Evolutionary conservation across 805 yeast genomes (phyloP), one percentile per base, ranked within the genome.

Genomic region (Pichia paraexigua): DNA sequence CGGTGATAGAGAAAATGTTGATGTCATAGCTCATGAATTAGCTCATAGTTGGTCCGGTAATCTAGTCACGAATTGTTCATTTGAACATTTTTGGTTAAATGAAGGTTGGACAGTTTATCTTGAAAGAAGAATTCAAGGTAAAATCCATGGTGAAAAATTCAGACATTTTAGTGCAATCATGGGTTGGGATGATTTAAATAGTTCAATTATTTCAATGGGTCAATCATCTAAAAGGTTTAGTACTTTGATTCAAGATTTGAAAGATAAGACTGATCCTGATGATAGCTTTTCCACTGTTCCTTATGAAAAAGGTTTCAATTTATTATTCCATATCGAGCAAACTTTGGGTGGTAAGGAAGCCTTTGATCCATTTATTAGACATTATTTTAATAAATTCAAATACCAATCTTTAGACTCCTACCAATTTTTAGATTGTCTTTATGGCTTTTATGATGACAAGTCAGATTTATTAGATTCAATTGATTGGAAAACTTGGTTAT

Each of bases 71-170:
- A 90, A 88, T 67, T 80, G 85, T 60, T 85, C 94, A 0, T 90
- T 96, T 94, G 91, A 87, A 63, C 95, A 89, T 70, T 89, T 90
- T 67, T 90, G 95, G 94, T 77, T 90, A 58, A 90, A 90, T 65
- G 97, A 90, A 71, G 97, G 97, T 39, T 90, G 96, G 96, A 89
- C 96, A 7, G 96, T 90, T 41, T 90, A 90, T 65, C 68, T 90
- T 39, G 97, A 90, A 68, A 78, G 97, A 65, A 74, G 96, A 60
- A 89, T 90, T 53, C 71, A 81, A 28, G 95, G 87, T 18, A 77
- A 74, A 17, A 65, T 88, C n/a, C 88, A 87, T 62, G 96, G 94
- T 24, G 92, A 87, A 60, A 68, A 80, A 32, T 74, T 79, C 42
- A 79, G 96, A 63, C 92, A 88, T 59, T 87, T 90, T 64, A 76